A percentile compares a stretch with the other conserved stretches of the same genome.
These are phyloP conservation scores for Lodderomyces oxycetoniae DNA, from an alignment of 1,139 yeast genomes.

Conservation along the genomic window DNA sequence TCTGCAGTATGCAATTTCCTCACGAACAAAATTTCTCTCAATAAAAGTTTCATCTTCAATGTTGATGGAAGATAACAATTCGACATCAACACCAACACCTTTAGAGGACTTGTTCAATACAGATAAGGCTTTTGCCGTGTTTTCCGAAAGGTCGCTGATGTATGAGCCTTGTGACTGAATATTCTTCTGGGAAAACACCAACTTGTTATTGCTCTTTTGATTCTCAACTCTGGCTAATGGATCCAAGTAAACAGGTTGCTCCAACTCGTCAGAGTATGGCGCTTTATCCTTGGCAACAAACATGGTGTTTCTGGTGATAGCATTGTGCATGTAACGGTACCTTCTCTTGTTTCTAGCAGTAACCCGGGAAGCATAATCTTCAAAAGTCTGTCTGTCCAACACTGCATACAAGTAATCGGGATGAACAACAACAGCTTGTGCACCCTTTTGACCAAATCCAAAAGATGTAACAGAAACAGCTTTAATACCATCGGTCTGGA, in stretches of 20 bases:
- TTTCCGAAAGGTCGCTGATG: constrained; percentile 32
- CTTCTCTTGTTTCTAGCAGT: constrained; percentile 80
- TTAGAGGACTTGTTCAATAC: constrained; percentile 47
- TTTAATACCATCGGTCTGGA: constrained; percentile 94
- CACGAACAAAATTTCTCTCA: constrained; percentile 82
- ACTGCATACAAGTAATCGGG: constrained; percentile 91
- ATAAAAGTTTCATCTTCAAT: constrained; percentile 82
- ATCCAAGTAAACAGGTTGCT: constrained; percentile 86
- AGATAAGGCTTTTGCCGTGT: constrained; percentile 49
- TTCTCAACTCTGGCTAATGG: constrained; percentile 83
- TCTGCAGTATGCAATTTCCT: constrained; percentile 75
- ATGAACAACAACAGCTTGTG: constrained; percentile 86
- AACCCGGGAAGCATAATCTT: constrained; percentile 67
- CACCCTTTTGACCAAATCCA: constrained; percentile 99
- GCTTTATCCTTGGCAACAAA: constrained; percentile 91
- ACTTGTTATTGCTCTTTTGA: constrained; percentile 43
- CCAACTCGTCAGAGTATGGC: constrained; percentile 85
- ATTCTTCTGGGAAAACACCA: constrained; percentile 43
- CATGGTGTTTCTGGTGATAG: constrained; percentile 85
- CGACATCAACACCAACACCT: constrained; percentile 97
- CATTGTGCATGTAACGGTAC: constrained; percentile 94
- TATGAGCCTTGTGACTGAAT: constrained; percentile 33
- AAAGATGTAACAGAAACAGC: constrained; percentile 96
- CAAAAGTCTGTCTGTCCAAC: constrained; percentile 65
- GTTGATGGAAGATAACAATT: constrained; percentile 75